A percentile compares a stretch with the other conserved stretches of the same genome.
Evolutionary conservation across 176 grass and related monocot genomes (phyloP).

Genomic region (Aegilops umbellulata): DNA sequence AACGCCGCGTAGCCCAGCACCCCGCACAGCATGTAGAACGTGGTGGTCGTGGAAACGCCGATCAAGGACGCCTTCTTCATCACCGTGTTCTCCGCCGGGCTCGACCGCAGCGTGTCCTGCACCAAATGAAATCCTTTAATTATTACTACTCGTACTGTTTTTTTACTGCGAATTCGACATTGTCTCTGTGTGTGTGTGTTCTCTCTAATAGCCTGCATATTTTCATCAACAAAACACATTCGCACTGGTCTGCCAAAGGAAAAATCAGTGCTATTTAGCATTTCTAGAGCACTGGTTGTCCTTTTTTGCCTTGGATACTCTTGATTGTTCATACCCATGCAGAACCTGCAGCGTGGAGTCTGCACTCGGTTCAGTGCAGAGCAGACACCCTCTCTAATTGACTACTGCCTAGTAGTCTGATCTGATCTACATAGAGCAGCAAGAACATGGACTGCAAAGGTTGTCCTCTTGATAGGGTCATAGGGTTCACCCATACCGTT

Average conservation of each 20-base stretch:
- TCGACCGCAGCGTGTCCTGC: slow-evolving; percentile 87
- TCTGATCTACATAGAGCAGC: not conserved
- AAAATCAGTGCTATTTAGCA: no score
- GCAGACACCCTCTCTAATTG: not conserved
- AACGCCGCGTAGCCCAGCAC: slow-evolving; percentile 85
- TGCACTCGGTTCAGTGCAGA: slow-evolving; percentile 1
- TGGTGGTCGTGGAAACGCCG: slow-evolving; percentile 70
- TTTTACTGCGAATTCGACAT: no score
- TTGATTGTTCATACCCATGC: slow-evolving; percentile 11
- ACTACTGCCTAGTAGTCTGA: not conserved
- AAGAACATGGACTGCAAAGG: not conserved
- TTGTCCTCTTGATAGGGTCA: slow-evolving; percentile 7
- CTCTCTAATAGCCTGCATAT: no score
- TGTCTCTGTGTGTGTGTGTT: no score
- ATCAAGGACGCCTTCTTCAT: slow-evolving; percentile 93
- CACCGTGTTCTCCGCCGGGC: slow-evolving; percentile 82
- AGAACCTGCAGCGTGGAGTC: not conserved
- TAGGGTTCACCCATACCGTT: not conserved
- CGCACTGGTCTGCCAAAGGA: no score
- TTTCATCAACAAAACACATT: no score
- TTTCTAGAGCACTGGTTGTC: no score
- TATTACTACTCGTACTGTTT: not conserved
- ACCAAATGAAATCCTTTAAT: not conserved
- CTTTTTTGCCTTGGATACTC: not conserved
- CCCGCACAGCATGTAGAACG: slow-evolving; percentile 95